These are phyloP conservation scores for Aspergillus sp. DNA, from an alignment of 2,329 filamentous ascomycete genomes.

Conservation along the genomic window DNA sequence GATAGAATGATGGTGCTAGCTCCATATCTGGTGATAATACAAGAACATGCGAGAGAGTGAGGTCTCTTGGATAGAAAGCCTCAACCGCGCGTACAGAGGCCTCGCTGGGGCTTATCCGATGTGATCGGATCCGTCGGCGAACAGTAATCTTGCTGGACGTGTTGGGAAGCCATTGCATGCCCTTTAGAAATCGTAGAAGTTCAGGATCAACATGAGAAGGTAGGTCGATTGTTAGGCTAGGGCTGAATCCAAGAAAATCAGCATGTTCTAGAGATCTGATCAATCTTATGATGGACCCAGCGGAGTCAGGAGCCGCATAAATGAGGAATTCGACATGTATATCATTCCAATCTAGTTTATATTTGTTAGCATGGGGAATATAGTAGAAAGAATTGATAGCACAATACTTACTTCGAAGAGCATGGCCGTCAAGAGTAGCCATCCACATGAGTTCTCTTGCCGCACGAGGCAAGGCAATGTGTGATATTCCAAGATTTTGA, in stretches of 20 bases:
- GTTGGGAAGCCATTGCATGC: constrained; percentile 67
- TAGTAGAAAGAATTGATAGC: background rate
- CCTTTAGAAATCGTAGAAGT: constrained; percentile 61
- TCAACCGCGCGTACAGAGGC: constrained; percentile 76
- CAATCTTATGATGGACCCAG: constrained; percentile 73
- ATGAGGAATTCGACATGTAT: constrained; percentile 79
- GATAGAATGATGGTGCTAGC: constrained; percentile 76
- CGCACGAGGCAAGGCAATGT: constrained; percentile 72
- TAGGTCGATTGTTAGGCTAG: constrained; percentile 81
- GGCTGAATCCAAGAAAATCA: constrained; percentile 70
- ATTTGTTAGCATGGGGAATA: constrained; percentile 10
- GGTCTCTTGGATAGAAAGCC: constrained; percentile 76
- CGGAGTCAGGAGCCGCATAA: constrained; percentile 68
- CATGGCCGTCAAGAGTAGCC: constrained; percentile 69
- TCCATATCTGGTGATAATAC: constrained; percentile 79
- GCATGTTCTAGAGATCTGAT: constrained; percentile 72
- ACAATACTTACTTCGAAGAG: constrained; percentile 59
- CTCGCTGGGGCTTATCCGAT: constrained; percentile 64
- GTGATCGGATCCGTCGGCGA: constrained; percentile 68
- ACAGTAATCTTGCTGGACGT: constrained; percentile 60
- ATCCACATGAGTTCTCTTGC: constrained; percentile 71
- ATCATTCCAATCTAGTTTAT: constrained; percentile 68
- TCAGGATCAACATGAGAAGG: constrained; percentile 67
- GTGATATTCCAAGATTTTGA: constrained; percentile 52
- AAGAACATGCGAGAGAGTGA: constrained; percentile 71